phyloP scores from a whole-genome alignment of 345 rosid genomes.

The Triadica sebifera region DNA sequence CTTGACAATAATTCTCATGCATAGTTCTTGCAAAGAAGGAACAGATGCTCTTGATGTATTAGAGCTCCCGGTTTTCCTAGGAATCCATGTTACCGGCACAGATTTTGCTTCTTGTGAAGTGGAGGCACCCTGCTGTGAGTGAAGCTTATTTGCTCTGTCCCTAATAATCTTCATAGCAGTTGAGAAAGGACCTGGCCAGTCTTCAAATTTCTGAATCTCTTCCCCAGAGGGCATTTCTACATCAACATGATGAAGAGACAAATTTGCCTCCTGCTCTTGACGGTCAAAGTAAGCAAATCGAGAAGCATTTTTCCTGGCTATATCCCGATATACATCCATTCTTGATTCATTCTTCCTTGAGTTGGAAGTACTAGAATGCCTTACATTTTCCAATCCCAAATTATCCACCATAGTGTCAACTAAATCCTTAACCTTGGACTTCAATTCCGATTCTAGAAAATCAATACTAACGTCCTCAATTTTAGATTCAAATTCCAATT shows the following conservation, averaged over 20 bases:
- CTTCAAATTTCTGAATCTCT: constrained; percentile 45
- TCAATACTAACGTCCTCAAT: constrained; percentile 3
- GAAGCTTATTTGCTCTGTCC: constrained; percentile 50
- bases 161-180: constrained; percentile 89
- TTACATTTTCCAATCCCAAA: constrained; percentile 16
- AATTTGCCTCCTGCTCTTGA: constrained; percentile 25
- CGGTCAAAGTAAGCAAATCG: constrained; percentile 65
- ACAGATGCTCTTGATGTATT: constrained; percentile 20
- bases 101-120: constrained; percentile 23
- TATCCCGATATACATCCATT: constrained; percentile 46
- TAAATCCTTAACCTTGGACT: constrained; percentile 19
- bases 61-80: constrained; percentile 31
- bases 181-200: constrained; percentile 98
- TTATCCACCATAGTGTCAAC: constrained; percentile 8
- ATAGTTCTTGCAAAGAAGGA: constrained; percentile 63
- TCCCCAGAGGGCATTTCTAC: constrained; percentile 29
- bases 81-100: constrained; percentile 55
- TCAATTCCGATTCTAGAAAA: neutral
- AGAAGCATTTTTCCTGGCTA: constrained; percentile 64
- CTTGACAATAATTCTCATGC: constrained; percentile 52
- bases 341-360: constrained; percentile 21
- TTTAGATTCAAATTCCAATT: constrained; percentile 14
- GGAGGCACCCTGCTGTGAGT: constrained; percentile 9
- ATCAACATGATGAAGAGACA: constrained; percentile 26
- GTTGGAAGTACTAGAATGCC: constrained; percentile 4